These are phyloP conservation scores for Kodamaea lidongshanica DNA, from an alignment of 805 yeast species.

Conservation along the genomic window DNA sequence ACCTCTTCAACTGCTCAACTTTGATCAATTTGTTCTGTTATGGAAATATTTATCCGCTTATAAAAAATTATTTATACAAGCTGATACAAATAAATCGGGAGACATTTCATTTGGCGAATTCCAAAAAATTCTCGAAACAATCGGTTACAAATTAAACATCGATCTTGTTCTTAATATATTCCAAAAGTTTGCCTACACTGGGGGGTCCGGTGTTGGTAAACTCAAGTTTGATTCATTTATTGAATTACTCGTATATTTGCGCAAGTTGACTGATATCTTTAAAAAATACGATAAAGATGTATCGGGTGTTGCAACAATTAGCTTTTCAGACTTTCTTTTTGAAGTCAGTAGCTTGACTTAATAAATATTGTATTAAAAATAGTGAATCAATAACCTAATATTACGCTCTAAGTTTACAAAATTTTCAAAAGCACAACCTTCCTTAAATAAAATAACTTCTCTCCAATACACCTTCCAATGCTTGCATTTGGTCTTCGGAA, in stretches of 20 bases:
- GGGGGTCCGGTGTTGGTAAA: constrained; percentile 30
- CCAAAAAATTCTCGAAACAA: constrained; percentile 52
- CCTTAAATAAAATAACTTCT: constrained; percentile 77
- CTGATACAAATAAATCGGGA: constrained; percentile 53
- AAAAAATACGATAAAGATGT: constrained; percentile 70
- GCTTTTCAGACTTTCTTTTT: constrained; percentile 60
- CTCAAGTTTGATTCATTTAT: constrained; percentile 77
- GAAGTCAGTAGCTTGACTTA: constrained; percentile 36
- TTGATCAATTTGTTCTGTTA: constrained; percentile 58
- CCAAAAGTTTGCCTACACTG: constrained; percentile 45
- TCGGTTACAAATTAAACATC: constrained; percentile 57
- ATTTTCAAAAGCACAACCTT: background rate
- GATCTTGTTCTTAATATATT: constrained; percentile 54
- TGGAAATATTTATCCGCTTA: constrained; percentile 67
- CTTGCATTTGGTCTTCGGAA: constrained; percentile 74
- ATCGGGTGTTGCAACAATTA: constrained; percentile 64
- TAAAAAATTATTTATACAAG: constrained; percentile 56
- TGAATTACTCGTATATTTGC: constrained; percentile 69
- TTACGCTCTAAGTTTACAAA: background rate
- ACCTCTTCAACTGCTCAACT: constrained; percentile 26
- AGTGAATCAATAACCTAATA: no score
- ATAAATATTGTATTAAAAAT: constrained; percentile 3
- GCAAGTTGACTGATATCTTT: constrained; percentile 72
- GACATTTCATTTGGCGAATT: constrained; percentile 63
- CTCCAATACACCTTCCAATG: constrained; percentile 90